These are phyloP conservation scores for Middelhovenomyces tepae DNA, from an alignment of 805 yeast species.

Conservation along the genomic window DNA sequence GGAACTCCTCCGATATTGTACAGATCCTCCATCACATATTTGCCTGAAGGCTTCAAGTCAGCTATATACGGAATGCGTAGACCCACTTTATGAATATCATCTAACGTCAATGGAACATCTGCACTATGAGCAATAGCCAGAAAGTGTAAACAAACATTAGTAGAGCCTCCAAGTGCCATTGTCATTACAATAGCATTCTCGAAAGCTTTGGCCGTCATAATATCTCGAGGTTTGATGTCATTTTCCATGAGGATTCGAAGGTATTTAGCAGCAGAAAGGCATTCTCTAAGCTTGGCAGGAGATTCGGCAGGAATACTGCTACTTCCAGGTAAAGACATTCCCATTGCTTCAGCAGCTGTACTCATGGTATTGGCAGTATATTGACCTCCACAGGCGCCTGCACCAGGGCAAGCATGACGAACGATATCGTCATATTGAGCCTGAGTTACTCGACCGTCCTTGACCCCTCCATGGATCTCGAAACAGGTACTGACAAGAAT, in stretches of 20 bases:
- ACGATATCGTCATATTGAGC: constrained; percentile 74
- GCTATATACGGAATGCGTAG: constrained; percentile 86
- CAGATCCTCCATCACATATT: constrained; percentile 92
- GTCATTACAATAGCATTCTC: constrained; percentile 89
- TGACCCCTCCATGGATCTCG: constrained; percentile 88
- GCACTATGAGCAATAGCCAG: constrained; percentile 87
- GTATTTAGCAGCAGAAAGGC: constrained; percentile 73
- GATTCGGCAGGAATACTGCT: constrained; percentile 86
- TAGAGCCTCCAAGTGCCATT: constrained; percentile 95
- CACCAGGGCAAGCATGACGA: constrained; percentile 86
- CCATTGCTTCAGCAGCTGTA: constrained; percentile 91
- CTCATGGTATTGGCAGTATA: constrained; percentile 99
- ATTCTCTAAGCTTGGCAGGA: constrained; percentile 62
- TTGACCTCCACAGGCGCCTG: constrained; percentile 99
- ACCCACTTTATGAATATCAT: constrained; percentile 89
- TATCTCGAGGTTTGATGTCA: constrained; percentile 77
- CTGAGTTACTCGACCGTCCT: constrained; percentile 64
- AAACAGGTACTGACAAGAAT: constrained; percentile 86
- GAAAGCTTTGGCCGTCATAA: constrained; percentile 82
- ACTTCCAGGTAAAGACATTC: constrained; percentile 86
- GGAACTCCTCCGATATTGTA: constrained; percentile 88
- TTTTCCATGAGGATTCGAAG: constrained; percentile 65
- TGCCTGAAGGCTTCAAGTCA: constrained; percentile 94
- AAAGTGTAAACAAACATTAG: constrained; percentile 88
- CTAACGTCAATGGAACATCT: constrained; percentile 75